Base-by-base conservation (phyloP, 495 filamentous ascomycete species). In the Aspergillus homomorphus region DNA sequence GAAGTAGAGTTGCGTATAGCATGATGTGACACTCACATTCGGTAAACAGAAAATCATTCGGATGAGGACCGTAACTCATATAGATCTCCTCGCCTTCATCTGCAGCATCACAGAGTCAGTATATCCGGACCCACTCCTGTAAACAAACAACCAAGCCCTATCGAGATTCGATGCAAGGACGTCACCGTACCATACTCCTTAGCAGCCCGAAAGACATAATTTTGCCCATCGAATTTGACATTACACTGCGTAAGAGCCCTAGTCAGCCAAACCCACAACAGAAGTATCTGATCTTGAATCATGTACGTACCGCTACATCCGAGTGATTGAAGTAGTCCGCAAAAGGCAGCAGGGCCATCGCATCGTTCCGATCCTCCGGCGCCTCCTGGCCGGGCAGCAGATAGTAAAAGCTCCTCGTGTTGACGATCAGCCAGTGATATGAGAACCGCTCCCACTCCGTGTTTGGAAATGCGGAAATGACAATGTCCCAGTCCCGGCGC, bases 251-350 rank as follows among this genome's bases (percentile, higher is more conserved):
- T 43, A 15, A 10, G 28, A 28, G 42, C 41, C 6, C 43, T 14
- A 57, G 44, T 53, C 10, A 55, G 6, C 22, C 26, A 43, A 30
- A 12, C 19, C 3, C 48, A 28, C n/a, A 26, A 22, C n/a, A n/a
- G n/a, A n/a, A n/a, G n/a, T n/a, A n/a, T n/a, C n/a, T n/a, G n/a
- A n/a, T n/a, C n/a, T n/a, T n/a, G n/a, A n/a, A n/a, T n/a, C n/a
- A n/a, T n/a, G n/a, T n/a, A n/a, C n/a, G n/a, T 67, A 78, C 75
- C 49, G 72, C 68, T 33, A 73, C 70, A 62, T 87, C 83, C 1
- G 78, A 74, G 69, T 94, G 92, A 67, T 96, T 96, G 73, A 96
- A 91, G 57, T 92, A 87, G 73, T 96, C 92, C 3, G 90, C 85
- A 58, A 95, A 91, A 1, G 92, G 92, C 70, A 89, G 82, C 60